Evolutionary conservation across 352 stramenopile genomes (phyloP).

Genomic region (Phytophthora fragariae): DNA sequence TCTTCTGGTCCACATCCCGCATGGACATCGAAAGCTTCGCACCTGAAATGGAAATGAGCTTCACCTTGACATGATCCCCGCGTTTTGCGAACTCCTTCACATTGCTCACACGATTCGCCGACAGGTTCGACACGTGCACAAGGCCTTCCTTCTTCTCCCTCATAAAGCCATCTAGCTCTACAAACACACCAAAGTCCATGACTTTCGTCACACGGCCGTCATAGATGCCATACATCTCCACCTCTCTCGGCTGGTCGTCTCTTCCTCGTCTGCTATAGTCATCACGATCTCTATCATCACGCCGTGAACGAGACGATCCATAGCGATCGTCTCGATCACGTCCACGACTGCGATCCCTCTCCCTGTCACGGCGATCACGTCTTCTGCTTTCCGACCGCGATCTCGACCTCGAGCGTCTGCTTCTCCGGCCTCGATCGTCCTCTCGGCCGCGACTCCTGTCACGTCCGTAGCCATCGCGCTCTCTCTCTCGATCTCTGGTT

Average conservation of each 20-base stretch:
- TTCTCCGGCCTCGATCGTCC: slow-evolving; percentile 37
- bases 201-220: slow-evolving; percentile 93
- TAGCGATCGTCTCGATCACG: slow-evolving; percentile 38
- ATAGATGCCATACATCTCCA: slow-evolving; percentile 96
- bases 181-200: slow-evolving; percentile 98
- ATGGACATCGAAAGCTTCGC: slow-evolving; percentile 95
- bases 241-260: slow-evolving; percentile 41
- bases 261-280: slow-evolving; percentile 32
- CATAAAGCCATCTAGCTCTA: slow-evolving; percentile 88
- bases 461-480: slow-evolving; percentile 34
- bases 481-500: slow-evolving; percentile 26
- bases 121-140: slow-evolving; percentile 96
- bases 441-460: slow-evolving; percentile 40
- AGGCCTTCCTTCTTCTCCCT: slow-evolving; percentile 91
- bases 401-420: slow-evolving; percentile 51
- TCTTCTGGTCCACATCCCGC: slow-evolving; percentile 97
- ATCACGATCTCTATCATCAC: slow-evolving; percentile 44
- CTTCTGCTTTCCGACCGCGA: slow-evolving; percentile 39
- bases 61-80: slow-evolving; percentile 96
- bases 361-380: slow-evolving; percentile 33
- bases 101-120: slow-evolving; percentile 85
- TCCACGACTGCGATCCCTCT: slow-evolving; percentile 35
- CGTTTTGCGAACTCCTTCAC: slow-evolving; percentile 89
- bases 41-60: slow-evolving; percentile 94
- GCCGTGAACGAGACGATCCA: slow-evolving; percentile 34